Percentiles rank a stretch among this genome's conserved stretches.
phyloP scores from a whole-genome alignment of 2,329 filamentous ascomycete genomes.

The Sporothrix euskadiensis region DNA sequence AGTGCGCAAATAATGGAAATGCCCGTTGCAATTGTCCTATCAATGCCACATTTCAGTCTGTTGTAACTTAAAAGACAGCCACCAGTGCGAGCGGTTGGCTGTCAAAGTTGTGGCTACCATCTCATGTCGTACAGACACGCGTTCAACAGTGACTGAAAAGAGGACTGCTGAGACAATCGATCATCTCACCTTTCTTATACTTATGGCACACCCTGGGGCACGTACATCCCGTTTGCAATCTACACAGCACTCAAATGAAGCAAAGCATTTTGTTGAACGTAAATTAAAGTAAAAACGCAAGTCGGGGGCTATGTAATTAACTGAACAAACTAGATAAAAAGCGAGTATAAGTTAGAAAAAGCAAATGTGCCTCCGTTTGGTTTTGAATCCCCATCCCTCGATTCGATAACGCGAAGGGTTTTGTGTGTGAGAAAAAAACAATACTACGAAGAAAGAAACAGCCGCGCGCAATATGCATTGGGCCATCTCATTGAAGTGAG shows the following conservation, averaged over 20 bases:
- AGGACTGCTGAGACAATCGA: no score
- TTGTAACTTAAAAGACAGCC: neutral
- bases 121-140: neutral
- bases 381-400: neutral
- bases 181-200: no score
- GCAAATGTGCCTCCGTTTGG: neutral
- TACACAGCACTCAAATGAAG: neutral
- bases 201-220: no score
- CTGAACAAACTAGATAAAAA: neutral
- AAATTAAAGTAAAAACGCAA: neutral
- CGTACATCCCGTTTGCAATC: neutral
- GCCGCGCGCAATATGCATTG: neutral
- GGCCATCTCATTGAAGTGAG: neutral
- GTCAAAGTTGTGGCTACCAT: neutral
- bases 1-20: neutral
- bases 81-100: neutral
- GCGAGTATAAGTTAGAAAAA: neutral
- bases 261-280: neutral
- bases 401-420: conserved; percentile 3
- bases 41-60: neutral
- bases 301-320: neutral
- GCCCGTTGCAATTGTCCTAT: neutral
- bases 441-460: neutral
- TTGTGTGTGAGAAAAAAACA: neutral
- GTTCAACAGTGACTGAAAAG: no score